These are phyloP conservation scores for Gonapodya sp. DNA, from an alignment of 192 early-diverging fungal genomes.

Conservation along the genomic window DNA sequence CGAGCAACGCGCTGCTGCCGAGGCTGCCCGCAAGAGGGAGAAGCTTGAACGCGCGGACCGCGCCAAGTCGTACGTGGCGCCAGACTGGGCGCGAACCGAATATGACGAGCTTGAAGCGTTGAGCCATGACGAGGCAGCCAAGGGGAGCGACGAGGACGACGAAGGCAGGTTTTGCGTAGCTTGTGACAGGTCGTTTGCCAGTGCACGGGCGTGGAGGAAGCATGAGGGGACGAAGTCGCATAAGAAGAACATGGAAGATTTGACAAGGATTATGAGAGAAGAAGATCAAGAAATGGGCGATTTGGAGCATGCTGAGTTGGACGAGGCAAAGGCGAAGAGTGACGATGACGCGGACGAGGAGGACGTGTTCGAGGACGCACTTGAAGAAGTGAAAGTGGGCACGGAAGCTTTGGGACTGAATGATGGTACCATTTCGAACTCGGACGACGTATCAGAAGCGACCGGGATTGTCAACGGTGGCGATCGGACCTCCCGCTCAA, in stretches of 20 bases:
- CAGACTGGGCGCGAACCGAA: slow-evolving; percentile 49
- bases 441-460: background rate
- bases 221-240: slow-evolving; percentile 87
- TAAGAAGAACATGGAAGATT: slow-evolving; percentile 60
- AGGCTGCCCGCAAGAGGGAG: slow-evolving; percentile 48
- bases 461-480: background rate
- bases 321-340: slow-evolving; percentile 11
- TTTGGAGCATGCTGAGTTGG: slow-evolving; percentile 21
- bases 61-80: slow-evolving; percentile 49
- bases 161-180: slow-evolving; percentile 55
- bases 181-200: slow-evolving; percentile 73
- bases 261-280: slow-evolving; percentile 63
- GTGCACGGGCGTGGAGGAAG: slow-evolving; percentile 34
- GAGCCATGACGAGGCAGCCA: slow-evolving; percentile 21
- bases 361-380: background rate
- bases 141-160: slow-evolving; percentile 14
- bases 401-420: background rate
- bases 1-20: slow-evolving; percentile 41
- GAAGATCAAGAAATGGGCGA: slow-evolving; percentile 41
- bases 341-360: background rate
- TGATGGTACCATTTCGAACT: background rate
- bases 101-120: slow-evolving; percentile 36
- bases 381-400: background rate
- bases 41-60: slow-evolving; percentile 37
- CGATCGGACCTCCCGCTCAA: background rate